Evolutionary conservation across 2,329 filamentous ascomycete species (phyloP).

Genomic region (Mycosphaerella arachidis): DNA sequence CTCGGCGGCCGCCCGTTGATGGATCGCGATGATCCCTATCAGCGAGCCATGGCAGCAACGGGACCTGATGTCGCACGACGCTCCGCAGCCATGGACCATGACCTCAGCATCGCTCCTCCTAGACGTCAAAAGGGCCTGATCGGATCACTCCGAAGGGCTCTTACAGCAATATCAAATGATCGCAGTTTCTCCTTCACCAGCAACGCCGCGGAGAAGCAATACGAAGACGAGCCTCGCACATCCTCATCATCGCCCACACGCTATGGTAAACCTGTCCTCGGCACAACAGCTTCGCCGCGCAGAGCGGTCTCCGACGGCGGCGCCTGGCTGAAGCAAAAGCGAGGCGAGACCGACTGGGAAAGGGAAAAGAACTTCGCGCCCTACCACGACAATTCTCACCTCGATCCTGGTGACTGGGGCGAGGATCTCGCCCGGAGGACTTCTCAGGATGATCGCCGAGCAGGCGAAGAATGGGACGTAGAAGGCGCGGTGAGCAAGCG

Average conservation of each 20-base stretch:
- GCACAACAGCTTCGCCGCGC: conserved; percentile 29
- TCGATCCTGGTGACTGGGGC: conserved; percentile 33
- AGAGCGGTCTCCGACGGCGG: conserved; percentile 44
- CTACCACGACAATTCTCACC: conserved; percentile 32
- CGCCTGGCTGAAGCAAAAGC: conserved; percentile 36
- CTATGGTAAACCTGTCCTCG: neutral
- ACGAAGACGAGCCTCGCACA: conserved; percentile 18
- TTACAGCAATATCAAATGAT: conserved; percentile 30
- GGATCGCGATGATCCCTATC: conserved; percentile 33
- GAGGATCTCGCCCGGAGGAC: conserved; percentile 14
- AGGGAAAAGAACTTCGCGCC: conserved; percentile 22
- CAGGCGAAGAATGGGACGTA: conserved; percentile 49
- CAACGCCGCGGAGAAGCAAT: conserved; percentile 4
- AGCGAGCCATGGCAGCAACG: conserved; percentile 27
- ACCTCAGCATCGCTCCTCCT: conserved; percentile 1
- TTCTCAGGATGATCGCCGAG: conserved; percentile 24
- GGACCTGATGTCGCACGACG: conserved; percentile 3
- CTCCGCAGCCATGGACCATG: neutral
- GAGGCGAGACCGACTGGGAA: conserved; percentile 40
- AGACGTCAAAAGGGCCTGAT: conserved; percentile 27
- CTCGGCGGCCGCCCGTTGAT: conserved; percentile 41
- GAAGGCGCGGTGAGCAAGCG: conserved; percentile 44
- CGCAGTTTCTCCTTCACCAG: conserved; percentile 30
- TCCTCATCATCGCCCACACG: conserved; percentile 26
- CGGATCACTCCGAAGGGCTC: conserved; percentile 31